phyloP scores from a whole-genome alignment of 2,329 filamentous ascomycete species.

The Remersonia thermophila region DNA sequence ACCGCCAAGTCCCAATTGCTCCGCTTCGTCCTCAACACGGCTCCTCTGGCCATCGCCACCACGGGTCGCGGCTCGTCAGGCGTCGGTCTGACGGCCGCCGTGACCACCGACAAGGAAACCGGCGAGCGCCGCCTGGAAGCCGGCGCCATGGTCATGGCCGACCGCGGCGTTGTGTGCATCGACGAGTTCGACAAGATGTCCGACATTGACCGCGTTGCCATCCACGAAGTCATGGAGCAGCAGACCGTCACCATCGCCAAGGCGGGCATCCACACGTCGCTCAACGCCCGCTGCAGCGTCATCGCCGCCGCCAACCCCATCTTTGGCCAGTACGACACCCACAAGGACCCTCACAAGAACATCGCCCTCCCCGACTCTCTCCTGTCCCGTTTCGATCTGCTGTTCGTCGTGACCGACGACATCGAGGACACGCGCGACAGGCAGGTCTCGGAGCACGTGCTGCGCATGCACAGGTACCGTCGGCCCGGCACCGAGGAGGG shows the following conservation, averaged over 20 bases:
- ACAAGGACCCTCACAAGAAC: constrained; percentile 98
- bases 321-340: constrained; percentile 94
- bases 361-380: constrained; percentile 94
- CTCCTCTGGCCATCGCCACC: constrained; percentile 89
- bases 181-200: constrained; percentile 99
- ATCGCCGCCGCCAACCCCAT: constrained; percentile 95
- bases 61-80: constrained; percentile 94
- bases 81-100: constrained; percentile 92
- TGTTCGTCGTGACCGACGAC: constrained; percentile 96
- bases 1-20: constrained; percentile 97
- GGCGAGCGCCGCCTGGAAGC: constrained; percentile 90
- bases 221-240: constrained; percentile 99
- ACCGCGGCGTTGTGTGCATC: constrained; percentile 95
- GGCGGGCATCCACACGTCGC: constrained; percentile 91
- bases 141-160: constrained; percentile 95
- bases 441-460: constrained; percentile 86
- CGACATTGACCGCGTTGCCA: constrained; percentile 91
- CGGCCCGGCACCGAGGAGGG: constrained; percentile 89
- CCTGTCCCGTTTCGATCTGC: constrained; percentile 92
- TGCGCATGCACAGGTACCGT: constrained; percentile 94
- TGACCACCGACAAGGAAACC: constrained; percentile 94
- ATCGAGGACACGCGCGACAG: constrained; percentile 90
- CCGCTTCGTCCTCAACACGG: constrained; percentile 93
- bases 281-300: constrained; percentile 94
- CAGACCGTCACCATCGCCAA: constrained; percentile 99